Evolutionary conservation across 305 asterid species (phyloP).

Genomic region (Solanum chacoense): DNA sequence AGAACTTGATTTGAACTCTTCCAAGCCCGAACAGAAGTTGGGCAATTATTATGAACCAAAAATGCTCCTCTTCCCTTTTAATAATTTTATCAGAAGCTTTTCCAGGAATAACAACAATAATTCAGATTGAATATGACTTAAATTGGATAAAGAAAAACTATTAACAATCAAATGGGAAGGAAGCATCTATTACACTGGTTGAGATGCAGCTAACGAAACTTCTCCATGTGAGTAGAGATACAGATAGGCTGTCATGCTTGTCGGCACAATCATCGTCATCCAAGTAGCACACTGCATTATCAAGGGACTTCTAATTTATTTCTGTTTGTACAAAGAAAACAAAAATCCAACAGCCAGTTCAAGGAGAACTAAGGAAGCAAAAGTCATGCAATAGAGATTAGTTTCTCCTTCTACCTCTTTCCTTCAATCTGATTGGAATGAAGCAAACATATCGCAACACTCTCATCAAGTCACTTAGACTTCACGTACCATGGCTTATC

Average conservation of each 20-base stretch:
- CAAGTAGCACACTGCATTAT: constrained; percentile 83
- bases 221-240: constrained; percentile 98
- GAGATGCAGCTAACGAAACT: constrained; percentile 93
- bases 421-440: neutral
- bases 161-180: constrained; percentile 29
- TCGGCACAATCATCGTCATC: constrained; percentile 95
- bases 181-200: constrained; percentile 99
- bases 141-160: neutral
- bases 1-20: neutral
- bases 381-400: neutral
- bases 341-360: neutral
- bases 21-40: neutral
- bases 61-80: neutral
- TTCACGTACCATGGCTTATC: neutral
- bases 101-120: constrained; percentile 1
- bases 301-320: constrained; percentile 11
- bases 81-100: constrained; percentile 4
- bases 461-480: neutral
- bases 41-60: neutral
- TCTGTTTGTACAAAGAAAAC: neutral
- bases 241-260: constrained; percentile 97
- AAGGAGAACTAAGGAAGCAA: neutral
- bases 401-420: neutral
- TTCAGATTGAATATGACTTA: neutral
- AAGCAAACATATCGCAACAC: neutral